Evolutionary conservation across 139 green algal genomes (phyloP).

Genomic region (Chara braunii): DNA sequence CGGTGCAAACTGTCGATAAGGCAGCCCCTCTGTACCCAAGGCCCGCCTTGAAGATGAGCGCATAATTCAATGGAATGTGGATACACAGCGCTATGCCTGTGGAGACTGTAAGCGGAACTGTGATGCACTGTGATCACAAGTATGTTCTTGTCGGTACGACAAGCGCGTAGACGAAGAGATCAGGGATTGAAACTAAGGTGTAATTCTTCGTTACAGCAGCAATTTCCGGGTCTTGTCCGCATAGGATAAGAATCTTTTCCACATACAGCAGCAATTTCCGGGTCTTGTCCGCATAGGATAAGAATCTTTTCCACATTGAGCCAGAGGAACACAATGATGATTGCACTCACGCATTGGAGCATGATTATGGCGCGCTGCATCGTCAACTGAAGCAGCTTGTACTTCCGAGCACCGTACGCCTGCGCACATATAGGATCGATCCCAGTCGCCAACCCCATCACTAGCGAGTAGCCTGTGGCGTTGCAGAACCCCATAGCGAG

Average conservation of each 20-base stretch:
- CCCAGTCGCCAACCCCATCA: slow-evolving; percentile 10
- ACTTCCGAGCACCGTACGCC: slow-evolving; percentile 8
- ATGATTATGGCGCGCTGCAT: neutral
- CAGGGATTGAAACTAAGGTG: neutral
- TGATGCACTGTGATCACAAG: slow-evolving; percentile 4
- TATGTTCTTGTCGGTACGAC: neutral
- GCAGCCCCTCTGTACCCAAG: too few species aligned
- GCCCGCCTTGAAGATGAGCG: too few species aligned
- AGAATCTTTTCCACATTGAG: neutral
- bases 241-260: neutral
- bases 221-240: neutral
- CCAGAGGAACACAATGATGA: slow-evolving; percentile 16
- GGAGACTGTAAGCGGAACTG: too few species aligned
- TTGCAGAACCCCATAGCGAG: slow-evolving; percentile 27
- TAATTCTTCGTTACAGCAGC: neutral
- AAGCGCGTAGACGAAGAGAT: slow-evolving; percentile 7
- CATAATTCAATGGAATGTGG: too few species aligned
- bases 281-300: neutral
- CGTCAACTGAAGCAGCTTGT: neutral
- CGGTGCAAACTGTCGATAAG: too few species aligned
- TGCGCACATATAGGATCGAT: slow-evolving; percentile 4
- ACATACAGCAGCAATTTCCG: neutral
- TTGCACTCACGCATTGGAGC: neutral
- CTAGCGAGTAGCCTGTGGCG: slow-evolving; percentile 22
- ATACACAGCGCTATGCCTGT: too few species aligned